These are phyloP conservation scores for Tricholoma hemisulphureum DNA, from an alignment of 768 basidiomycete species.

Conservation along the genomic window DNA sequence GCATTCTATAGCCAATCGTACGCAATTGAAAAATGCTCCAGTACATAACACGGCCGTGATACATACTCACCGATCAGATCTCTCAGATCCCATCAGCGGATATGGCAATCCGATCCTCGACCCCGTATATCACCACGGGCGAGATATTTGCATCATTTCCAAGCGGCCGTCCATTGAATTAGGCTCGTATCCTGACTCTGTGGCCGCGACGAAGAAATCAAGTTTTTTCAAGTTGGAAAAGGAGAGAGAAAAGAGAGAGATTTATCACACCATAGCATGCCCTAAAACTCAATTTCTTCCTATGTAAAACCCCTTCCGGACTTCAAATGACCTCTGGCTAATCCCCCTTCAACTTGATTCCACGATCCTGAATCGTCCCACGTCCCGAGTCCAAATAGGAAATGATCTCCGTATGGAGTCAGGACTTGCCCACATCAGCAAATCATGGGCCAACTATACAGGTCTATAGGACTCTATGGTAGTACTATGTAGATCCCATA, in stretches of 20 bases:
- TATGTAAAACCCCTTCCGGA: background rate
- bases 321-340: background rate
- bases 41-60: too few species aligned
- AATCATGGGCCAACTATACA: too few species aligned
- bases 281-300: background rate
- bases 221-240: background rate
- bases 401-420: conserved; percentile 64
- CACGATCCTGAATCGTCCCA: background rate
- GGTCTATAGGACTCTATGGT: too few species aligned
- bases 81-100: too few species aligned
- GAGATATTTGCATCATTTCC: too few species aligned
- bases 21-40: too few species aligned
- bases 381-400: background rate
- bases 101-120: too few species aligned
- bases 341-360: background rate
- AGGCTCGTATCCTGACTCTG: background rate
- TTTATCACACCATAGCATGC: background rate
- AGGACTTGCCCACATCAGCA: background rate
- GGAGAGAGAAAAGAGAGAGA: background rate
- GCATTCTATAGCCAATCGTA: too few species aligned
- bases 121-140: too few species aligned
- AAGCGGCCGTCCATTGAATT: too few species aligned
- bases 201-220: background rate
- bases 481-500: too few species aligned
- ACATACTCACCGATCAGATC: too few species aligned